Evolutionary conservation across 2,329 filamentous ascomycete genomes (phyloP).

Genomic region (Incumbomyces delicatus): DNA sequence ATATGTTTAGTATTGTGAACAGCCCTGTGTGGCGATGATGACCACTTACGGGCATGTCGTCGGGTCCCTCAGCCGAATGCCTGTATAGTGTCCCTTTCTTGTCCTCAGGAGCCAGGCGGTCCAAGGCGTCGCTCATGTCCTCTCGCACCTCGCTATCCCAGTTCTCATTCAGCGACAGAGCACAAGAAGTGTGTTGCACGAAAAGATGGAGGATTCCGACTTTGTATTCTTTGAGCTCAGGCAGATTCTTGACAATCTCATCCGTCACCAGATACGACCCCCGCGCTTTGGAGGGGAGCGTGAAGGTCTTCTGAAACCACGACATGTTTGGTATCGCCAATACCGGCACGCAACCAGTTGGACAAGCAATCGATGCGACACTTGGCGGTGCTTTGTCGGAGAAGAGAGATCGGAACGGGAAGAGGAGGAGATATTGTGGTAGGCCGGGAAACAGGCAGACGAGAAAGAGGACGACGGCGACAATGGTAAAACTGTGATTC

Average conservation of each 20-base stretch:
- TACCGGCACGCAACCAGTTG: neutral
- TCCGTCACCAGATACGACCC: constrained; percentile 88
- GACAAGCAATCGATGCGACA: neutral
- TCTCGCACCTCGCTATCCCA: constrained; percentile 72
- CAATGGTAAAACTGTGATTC: constrained; percentile 12
- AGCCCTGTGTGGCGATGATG: neutral
- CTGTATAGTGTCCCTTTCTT: constrained; percentile 67
- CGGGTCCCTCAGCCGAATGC: constrained; percentile 74
- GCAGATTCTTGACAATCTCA: constrained; percentile 58
- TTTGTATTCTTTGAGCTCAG: constrained; percentile 75
- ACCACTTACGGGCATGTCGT: constrained; percentile 77
- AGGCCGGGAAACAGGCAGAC: constrained; percentile 17
- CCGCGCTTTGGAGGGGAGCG: constrained; percentile 63
- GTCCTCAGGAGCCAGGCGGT: constrained; percentile 79
- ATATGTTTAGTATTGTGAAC: constrained; percentile 4
- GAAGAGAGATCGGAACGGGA: constrained; percentile 12
- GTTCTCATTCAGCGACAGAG: constrained; percentile 88
- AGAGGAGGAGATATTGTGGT: constrained; percentile 15
- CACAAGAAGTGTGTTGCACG: constrained; percentile 90
- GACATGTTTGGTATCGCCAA: constrained; percentile 26
- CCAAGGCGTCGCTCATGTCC: constrained; percentile 90
- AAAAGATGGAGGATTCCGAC: constrained; percentile 82
- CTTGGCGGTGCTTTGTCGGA: neutral
- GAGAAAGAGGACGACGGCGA: constrained; percentile 12
- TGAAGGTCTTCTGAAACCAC: constrained; percentile 79